Evolutionary conservation across 495 filamentous ascomycete genomes (phyloP).

Genomic region (Eremomyces bilateralis): DNA sequence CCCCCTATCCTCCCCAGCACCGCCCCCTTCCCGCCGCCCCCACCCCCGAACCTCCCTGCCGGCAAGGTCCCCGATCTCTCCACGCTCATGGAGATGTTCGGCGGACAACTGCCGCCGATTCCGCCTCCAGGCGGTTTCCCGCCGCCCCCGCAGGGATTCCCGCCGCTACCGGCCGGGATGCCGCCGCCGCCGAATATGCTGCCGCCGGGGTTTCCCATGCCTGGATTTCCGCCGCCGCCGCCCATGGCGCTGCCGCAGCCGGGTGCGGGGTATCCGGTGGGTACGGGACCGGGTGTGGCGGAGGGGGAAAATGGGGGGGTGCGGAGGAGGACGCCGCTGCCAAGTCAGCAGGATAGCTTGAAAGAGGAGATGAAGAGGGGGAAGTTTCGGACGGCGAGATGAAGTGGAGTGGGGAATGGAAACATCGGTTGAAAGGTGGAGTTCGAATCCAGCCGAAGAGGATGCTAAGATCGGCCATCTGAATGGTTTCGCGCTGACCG

Average conservation of each 20-base stretch:
- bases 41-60: conserved; percentile 14
- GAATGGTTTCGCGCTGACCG: no score
- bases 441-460: no score
- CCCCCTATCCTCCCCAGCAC: conserved; percentile 15
- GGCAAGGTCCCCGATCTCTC: conserved; percentile 29
- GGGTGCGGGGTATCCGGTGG: conserved; percentile 19
- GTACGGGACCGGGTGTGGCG: not conserved
- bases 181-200: conserved; percentile 8
- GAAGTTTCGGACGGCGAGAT: conserved; percentile 18
- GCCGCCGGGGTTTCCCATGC: conserved; percentile 8
- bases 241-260: conserved; percentile 24
- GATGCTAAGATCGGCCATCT: no score
- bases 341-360: conserved; percentile 66
- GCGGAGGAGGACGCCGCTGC: conserved; percentile 39
- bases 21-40: conserved; percentile 25
- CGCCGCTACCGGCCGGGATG: conserved; percentile 7
- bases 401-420: no score
- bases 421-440: no score
- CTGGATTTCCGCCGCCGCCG: not conserved
- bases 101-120: conserved; percentile 5
- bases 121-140: conserved; percentile 10
- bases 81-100: conserved; percentile 39
- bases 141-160: conserved; percentile 9
- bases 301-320: conserved; percentile 17
- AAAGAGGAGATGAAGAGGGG: conserved; percentile 49